These are phyloP conservation scores for Salvia splendens DNA, from an alignment of 257 asterid species.

Conservation along the genomic window DNA sequence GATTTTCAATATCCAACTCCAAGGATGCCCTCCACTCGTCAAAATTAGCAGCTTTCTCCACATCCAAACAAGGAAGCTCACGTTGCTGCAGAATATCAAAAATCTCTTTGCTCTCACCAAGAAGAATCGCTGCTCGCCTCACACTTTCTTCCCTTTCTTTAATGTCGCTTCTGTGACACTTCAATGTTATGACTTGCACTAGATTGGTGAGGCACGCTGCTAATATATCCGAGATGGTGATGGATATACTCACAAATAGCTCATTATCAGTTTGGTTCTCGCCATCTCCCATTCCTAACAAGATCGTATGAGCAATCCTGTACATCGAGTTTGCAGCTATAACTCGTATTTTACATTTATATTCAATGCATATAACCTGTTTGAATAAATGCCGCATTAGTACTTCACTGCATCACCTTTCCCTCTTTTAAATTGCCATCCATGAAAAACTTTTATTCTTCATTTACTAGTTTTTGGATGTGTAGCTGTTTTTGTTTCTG, in stretches of 20 bases:
- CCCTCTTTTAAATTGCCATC: too few relatives aligned
- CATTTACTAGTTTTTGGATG: too few relatives aligned
- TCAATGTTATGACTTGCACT: too few relatives aligned
- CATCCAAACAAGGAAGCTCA: background rate
- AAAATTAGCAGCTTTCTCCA: background rate
- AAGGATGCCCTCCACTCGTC: too few relatives aligned
- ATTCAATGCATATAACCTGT: too few relatives aligned
- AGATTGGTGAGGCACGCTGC: conserved; percentile 18
- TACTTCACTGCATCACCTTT: too few relatives aligned
- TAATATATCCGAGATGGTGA: background rate
- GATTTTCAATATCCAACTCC: too few relatives aligned
- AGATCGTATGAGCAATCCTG: background rate
- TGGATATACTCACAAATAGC: background rate
- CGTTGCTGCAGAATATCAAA: background rate
- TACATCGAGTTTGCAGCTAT: background rate
- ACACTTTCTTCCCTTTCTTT: background rate
- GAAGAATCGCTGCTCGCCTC: background rate
- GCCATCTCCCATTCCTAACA: background rate
- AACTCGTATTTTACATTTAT: too few relatives aligned
- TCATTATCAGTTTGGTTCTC: background rate
- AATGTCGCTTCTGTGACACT: too few relatives aligned
- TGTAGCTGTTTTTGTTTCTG: too few relatives aligned
- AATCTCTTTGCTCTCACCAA: background rate
- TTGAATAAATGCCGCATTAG: too few relatives aligned
- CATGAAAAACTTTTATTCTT: too few relatives aligned